Evolutionary conservation across 2,329 filamentous ascomycete genomes (phyloP).

Genomic region (Volutella citrinella): DNA sequence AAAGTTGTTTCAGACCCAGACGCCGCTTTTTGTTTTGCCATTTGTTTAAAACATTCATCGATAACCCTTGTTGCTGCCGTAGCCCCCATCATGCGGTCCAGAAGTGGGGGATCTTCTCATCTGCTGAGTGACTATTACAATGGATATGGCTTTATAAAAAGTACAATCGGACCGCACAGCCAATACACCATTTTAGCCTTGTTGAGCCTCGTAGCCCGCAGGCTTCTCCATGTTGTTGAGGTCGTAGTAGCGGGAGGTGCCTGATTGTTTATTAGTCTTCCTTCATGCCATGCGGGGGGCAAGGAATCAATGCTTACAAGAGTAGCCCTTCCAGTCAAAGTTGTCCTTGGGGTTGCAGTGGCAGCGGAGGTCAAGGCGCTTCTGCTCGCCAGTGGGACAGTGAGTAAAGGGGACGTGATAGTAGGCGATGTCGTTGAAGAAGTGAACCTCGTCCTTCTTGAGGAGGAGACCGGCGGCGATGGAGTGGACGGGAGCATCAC

Average conservation of each 20-base stretch:
- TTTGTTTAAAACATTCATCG: conserved; percentile 18
- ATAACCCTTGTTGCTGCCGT: conserved; percentile 8
- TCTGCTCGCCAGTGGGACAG: conserved; percentile 88
- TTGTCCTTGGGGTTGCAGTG: conserved; percentile 95
- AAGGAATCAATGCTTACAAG: conserved; percentile 60
- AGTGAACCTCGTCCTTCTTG: conserved; percentile 91
- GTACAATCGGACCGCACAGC: conserved; percentile 13
- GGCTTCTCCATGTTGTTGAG: conserved; percentile 79
- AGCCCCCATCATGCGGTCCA: conserved; percentile 17
- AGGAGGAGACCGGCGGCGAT: conserved; percentile 86
- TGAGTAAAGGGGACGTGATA: conserved; percentile 98
- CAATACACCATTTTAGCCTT: conserved; percentile 32
- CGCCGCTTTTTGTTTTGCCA: conserved; percentile 22
- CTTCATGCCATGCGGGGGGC: background rate
- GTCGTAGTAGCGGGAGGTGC: conserved; percentile 80
- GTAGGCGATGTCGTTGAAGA: conserved; percentile 99
- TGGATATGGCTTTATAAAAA: conserved; percentile 19
- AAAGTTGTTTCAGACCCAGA: conserved; percentile 25
- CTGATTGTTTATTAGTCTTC: conserved; percentile 19
- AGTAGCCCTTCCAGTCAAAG: conserved; percentile 99
- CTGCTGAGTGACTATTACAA: conserved; percentile 21
- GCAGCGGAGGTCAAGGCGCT: conserved; percentile 80
- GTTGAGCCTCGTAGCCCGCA: conserved; percentile 75
- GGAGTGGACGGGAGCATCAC: conserved; percentile 96
- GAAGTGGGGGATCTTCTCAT: conserved; percentile 17